Base-by-base conservation (phyloP, 169 alveolate genomes). In the Miamiensis avidus region DNA sequence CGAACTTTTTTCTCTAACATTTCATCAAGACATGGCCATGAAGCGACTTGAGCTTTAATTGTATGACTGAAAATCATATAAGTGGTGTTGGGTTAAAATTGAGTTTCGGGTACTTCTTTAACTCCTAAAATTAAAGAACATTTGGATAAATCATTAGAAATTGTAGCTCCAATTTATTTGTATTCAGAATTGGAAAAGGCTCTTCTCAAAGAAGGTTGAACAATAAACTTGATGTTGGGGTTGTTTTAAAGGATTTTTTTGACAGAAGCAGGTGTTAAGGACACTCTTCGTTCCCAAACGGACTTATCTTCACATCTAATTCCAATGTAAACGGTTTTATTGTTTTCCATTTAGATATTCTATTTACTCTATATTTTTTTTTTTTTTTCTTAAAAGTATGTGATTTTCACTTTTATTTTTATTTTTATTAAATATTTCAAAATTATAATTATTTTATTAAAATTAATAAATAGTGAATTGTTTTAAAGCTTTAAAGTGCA, bases 211-310 rank as follows among this genome's bases (percentile, higher is more conserved):
- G 96, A 94, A 26, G 97, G 92, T 75, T 94, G 84, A 28, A 94
- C 93, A 1, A 94, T 32, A n/a, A 94, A 90, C 74, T 82, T 87
- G 15, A 92, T 77, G 20, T 93, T 1, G 29, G 90, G 90, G 65
- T 85, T 76, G 77, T 79, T 65, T 31, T 31, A 32, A 25, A 33
- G 26, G 25, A 94, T 83, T 11, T 86, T 33, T 82, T 87, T 76
- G 33, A 92, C 96, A 32, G 91, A 91, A 16, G 89, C 74, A 26
- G 97, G 97, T 26, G 95, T 91, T 11, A 94, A 73, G 27, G 96
- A 89, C 28, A 86, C 91, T 75, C 97, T 87, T n/a, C 95, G 34
- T 81, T 94, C 97, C 97, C 97, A 94, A 30, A 87, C 84, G 49
- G 85, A 85, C 64, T 90, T 94, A 65, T 81, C 88, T 79, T 94